phyloP scores from a whole-genome alignment of 78 protist species.

The Dictyostelium brefeldianum region DNA sequence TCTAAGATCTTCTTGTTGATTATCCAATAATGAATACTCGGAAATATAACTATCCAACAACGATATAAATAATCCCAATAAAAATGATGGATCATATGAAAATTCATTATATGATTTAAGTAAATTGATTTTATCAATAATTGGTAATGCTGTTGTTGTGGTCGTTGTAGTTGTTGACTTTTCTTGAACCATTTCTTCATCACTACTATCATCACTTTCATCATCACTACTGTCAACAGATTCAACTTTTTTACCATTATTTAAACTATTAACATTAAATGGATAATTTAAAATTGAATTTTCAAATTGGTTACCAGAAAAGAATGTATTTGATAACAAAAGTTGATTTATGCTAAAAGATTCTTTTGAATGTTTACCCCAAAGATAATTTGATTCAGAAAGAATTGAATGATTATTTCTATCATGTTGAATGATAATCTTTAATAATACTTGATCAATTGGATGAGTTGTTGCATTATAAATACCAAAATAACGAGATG shows the following conservation, averaged over 20 bases:
- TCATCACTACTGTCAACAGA: neutral
- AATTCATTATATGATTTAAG: neutral
- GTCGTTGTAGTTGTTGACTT: too few species aligned
- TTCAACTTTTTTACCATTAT: neutral
- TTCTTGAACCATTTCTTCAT: neutral
- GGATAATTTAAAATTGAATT: conserved; percentile 17
- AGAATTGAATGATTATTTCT: neutral
- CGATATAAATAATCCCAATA: conserved; percentile 27
- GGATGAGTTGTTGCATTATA: conserved; percentile 74
- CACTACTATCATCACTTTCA: neutral
- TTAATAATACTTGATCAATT: conserved; percentile 38
- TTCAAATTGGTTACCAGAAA: conserved; percentile 22
- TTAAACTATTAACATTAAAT: neutral
- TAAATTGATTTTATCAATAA: neutral
- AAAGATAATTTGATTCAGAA: conserved; percentile 28
- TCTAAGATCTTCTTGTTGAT: conserved; percentile 24
- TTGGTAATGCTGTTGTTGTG: neutral
- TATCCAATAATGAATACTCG: conserved; percentile 2
- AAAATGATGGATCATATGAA: conserved; percentile 65
- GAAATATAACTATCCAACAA: conserved; percentile 18
- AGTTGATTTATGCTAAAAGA: neutral
- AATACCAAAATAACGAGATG: neutral
- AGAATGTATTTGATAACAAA: conserved; percentile 32
- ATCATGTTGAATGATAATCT: conserved; percentile 48
- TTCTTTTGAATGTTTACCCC: conserved; percentile 39